Base-by-base conservation (phyloP, 1,284 basidiomycete genomes). In the Ceratobasidium sp. region DNA sequence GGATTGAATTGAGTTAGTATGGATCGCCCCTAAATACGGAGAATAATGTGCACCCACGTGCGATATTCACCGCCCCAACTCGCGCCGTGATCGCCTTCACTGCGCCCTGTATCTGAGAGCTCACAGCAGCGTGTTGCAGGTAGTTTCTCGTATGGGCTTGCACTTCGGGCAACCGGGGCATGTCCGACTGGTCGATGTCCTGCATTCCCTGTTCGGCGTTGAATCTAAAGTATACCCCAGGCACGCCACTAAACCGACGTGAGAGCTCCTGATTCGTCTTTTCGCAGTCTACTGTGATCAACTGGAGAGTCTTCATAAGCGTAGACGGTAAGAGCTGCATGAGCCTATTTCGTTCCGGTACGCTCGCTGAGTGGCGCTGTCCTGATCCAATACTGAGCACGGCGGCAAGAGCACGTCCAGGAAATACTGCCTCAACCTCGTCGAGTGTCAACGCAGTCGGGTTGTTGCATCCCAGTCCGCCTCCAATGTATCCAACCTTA, bases 331-430 rank as follows among this genome's bases (percentile, higher is more conserved):
- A 24, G 5, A 24, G 1, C 29, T 27, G 33, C 11, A 24, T n/a
- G 31, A 1, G 22, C 7, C 7, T 4, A 4, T 57, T 22, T 6
- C 33, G 33, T 2, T 47, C 45, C 2, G 66, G 50, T 15, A 67
- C 31, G n/a, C 47, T 33, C 17, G 53, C 53, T 3, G 51, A 53
- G 14, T 14, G 17, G 1, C 14, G 11, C 50, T 67, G 65, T 14
- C 65, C 65, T n/a, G 65, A 36, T n/a, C 65, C 65, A 33, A 67
- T 29, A 50, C 65, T 67, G 31, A 67, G 50, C 6, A 67, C 9
- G 24, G 17, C 31, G 8, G 65, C 15, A 19, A 67, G 8, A 29
- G 29, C 17, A 2, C 17, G 5, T 9, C 45, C 65, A 22, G 65
- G 48, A 48, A 67, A 67, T 2, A 54, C 17, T 2, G 11, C 6